Base-by-base conservation (phyloP, 352 stramenopile genomes). In the Detonula confervacea region DNA sequence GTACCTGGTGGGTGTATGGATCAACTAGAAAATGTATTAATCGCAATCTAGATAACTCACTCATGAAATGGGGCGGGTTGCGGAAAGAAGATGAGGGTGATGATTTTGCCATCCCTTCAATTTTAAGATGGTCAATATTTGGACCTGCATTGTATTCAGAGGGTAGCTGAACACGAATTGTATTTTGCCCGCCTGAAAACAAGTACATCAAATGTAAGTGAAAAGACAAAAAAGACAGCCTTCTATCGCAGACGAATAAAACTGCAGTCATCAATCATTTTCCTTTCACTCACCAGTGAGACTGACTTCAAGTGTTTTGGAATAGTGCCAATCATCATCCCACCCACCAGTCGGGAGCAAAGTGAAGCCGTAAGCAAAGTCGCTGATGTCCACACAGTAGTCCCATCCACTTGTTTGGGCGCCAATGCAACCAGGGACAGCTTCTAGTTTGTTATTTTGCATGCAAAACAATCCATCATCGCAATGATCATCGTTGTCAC, bases 51-150 rank as follows among this genome's bases (percentile, higher is more conserved):
- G 30, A 46, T 25, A 62, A 52, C 57, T 66, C 52, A 66, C 57
- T 63, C 39, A 83, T 87, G 54, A 87, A 87, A 46, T 81, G 77
- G 12, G 82, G 82, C 35, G 82, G 78, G 51, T 89, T 89, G 27
- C 82, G 68, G 47, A 88, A 88, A 44, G 67, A 83, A 27, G 75
- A 80, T 25, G 57, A 3, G 35, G 44, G 47, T 66, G 24, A 25
- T 5, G 70, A 39, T 54, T 73, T 71, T 24, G 83, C 66, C 0
- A 73, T 11, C 20, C 77, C 70, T 49, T 85, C 71, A 42, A 87
- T 52, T 56, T 72, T 80, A 49, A 87, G 24, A 37, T 76, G 56
- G 51, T 87, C 80, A 69, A 87, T 82, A 20, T 81, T 87, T 5
- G 80, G 68, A 44, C 59, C 64, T 18, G 12, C 20, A 18, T 39